phyloP scores from a whole-genome alignment of 2,329 filamentous ascomycete species.

The Xylaria digitata region DNA sequence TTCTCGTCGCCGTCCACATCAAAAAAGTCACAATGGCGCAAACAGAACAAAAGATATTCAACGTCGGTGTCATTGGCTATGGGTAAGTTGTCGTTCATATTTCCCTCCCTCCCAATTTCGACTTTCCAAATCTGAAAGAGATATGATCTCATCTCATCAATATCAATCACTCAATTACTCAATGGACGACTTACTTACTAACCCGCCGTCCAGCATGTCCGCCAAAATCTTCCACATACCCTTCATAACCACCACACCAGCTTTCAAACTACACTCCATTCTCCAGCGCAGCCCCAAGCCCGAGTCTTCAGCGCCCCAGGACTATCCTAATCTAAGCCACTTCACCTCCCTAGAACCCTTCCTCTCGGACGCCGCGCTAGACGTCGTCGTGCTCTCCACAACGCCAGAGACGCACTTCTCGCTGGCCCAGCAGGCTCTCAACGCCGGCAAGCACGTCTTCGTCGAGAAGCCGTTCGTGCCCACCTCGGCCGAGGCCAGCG shows the following conservation, averaged over 20 bases:
- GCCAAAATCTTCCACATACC: slow-evolving; percentile 89
- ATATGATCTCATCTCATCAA: background rate
- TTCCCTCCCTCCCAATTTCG: background rate
- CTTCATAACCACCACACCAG: slow-evolving; percentile 73
- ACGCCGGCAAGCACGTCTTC: slow-evolving; percentile 80
- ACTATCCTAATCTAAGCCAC: slow-evolving; percentile 73
- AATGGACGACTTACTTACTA: slow-evolving; percentile 11
- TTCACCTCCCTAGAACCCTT: slow-evolving; percentile 72
- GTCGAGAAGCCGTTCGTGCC: slow-evolving; percentile 88
- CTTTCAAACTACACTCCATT: slow-evolving; percentile 77
- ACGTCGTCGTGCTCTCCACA: slow-evolving; percentile 78
- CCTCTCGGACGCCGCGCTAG: slow-evolving; percentile 72
- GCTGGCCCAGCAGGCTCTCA: slow-evolving; percentile 72
- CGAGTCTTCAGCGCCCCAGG: slow-evolving; percentile 73
- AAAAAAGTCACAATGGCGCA: slow-evolving; percentile 22
- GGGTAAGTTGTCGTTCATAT: slow-evolving; percentile 52
- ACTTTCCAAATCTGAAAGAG: background rate
- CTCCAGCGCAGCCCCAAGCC: slow-evolving; percentile 77
- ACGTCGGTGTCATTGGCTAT: slow-evolving; percentile 64
- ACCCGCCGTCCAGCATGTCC: slow-evolving; percentile 57
- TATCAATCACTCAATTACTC: slow-evolving; percentile 29
- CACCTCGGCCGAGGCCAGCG: slow-evolving; percentile 70
- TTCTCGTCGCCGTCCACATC: background rate
- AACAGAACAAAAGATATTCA: slow-evolving; percentile 54
- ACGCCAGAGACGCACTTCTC: slow-evolving; percentile 77